Percentiles rank a stretch among this genome's conserved stretches.
Evolutionary conservation across 129 eudicot genomes (phyloP).

Genomic region (Ambrosia trifida): DNA sequence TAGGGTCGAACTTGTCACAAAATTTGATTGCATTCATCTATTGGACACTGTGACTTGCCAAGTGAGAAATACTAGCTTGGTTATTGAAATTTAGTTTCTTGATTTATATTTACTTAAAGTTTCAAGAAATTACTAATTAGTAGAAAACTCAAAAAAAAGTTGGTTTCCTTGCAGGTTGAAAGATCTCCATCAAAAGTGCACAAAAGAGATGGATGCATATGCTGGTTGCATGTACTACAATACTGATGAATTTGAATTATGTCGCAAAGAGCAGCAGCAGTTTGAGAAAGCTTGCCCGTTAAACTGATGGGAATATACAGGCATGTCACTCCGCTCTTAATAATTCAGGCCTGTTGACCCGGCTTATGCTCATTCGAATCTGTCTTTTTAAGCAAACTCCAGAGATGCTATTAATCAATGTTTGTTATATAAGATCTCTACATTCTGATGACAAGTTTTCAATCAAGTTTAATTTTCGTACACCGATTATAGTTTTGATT

Average conservation of each 20-base stretch:
- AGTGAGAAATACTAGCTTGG: background rate
- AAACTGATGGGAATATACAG: background rate
- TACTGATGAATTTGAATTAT: conserved; percentile 82
- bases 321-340: background rate
- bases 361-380: conserved; percentile 1
- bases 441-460: conserved; percentile 18
- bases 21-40: background rate
- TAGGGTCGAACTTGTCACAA: too few relatives aligned
- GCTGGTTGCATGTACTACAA: conserved; percentile 85
- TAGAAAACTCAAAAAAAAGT: background rate
- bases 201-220: conserved; percentile 77
- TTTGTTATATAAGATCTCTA: conserved; percentile 21
- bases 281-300: conserved; percentile 61
- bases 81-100: background rate
- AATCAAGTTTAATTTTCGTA: conserved; percentile 5
- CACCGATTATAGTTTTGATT: background rate
- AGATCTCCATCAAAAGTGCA: conserved; percentile 79
- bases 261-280: conserved; percentile 72
- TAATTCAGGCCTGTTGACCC: background rate
- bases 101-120: background rate
- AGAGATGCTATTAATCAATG: conserved; percentile 27
- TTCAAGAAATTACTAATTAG: background rate
- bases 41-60: background rate
- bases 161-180: conserved; percentile 42
- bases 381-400: conserved; percentile 19